Conservation (phyloP, 108 stramenopile genomes). For the Nannochloropsis gaditana region DNA sequence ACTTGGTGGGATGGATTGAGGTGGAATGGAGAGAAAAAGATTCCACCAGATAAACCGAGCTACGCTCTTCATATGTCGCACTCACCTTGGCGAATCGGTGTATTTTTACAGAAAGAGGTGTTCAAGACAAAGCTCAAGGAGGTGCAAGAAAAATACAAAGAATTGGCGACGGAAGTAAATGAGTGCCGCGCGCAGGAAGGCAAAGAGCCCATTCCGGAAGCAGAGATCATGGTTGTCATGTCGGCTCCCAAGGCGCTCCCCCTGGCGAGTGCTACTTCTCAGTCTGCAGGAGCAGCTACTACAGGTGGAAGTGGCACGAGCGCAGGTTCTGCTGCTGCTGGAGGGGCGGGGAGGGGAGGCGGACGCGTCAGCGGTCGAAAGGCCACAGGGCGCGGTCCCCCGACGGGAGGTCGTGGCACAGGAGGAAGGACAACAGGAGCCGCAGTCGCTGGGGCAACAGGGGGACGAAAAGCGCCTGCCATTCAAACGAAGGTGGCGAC, state of each 20-base stretch:
- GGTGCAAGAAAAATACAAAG: background rate
- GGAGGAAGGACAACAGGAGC: background rate
- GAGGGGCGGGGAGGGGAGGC: background rate
- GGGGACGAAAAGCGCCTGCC: too few relatives aligned
- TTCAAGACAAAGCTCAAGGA: background rate
- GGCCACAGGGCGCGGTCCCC: background rate
- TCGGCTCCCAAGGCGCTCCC: background rate
- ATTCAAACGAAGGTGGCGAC: too few relatives aligned
- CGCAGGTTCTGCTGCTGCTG: background rate
- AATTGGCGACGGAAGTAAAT: background rate
- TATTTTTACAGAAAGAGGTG: constrained; percentile 15
- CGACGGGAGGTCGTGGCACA: background rate
- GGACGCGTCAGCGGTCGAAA: background rate
- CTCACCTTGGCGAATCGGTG: too few relatives aligned
- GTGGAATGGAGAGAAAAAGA: background rate
- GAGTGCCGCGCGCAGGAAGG: background rate
- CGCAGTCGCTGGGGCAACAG: background rate
- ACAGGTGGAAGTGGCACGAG: background rate
- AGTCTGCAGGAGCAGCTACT: background rate
- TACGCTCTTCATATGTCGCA: background rate
- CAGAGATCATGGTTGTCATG: background rate
- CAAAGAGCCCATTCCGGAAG: background rate
- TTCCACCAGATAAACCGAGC: background rate
- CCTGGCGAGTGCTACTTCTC: background rate
- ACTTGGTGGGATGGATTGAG: background rate